Base-by-base conservation (phyloP, 306 rosid species). In the Castanospermum australe region DNA sequence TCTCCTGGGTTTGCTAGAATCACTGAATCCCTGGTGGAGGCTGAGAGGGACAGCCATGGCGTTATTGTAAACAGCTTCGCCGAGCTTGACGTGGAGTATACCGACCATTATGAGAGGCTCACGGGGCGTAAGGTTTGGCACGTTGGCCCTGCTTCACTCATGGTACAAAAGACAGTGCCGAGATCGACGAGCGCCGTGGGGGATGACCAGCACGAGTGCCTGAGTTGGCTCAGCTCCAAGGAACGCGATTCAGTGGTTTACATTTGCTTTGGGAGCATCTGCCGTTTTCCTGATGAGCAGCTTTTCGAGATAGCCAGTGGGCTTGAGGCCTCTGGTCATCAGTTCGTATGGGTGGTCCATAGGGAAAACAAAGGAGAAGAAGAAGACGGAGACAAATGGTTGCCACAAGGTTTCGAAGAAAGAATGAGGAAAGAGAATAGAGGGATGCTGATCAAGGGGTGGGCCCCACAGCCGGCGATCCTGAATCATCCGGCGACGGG, bases 71-170 rank as follows among this genome's bases (percentile, higher is more conserved):
- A 86, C 48, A 80, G 81, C 8, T 83, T 80, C 5, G 60, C 60
- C 0, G 87, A 86, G 1, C 75, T 86, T 1, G 90, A 86, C 5
- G 64, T 13, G 0, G 86, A 77, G 35, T 83, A 83, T 33, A 30
- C 77, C 0, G 51, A 83, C 5, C 51, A 81, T 8, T 84, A 83
- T 14, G 78, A 81, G 42, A 81, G 56, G 0, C 68, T 36, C 6
- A 73, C 73, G 0, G 82, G 87, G 5, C 68, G 79, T 0, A 86
- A 81, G 18, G 84, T 75, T 2, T 86, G 90, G 90, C 85, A 63
- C 6, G 20, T 83, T 0, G 90, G 90, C 2, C 90, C 90, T 0
- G 60, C 79, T 50, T 77, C 87, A 0, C 73, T 86, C 25, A 75
- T 61, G 33, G 61, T 80, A 0, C 56, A 73, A 3, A 42, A 72